These are phyloP conservation scores for Penicillium soppii DNA, from an alignment of 495 filamentous ascomycete species.

Conservation along the genomic window DNA sequence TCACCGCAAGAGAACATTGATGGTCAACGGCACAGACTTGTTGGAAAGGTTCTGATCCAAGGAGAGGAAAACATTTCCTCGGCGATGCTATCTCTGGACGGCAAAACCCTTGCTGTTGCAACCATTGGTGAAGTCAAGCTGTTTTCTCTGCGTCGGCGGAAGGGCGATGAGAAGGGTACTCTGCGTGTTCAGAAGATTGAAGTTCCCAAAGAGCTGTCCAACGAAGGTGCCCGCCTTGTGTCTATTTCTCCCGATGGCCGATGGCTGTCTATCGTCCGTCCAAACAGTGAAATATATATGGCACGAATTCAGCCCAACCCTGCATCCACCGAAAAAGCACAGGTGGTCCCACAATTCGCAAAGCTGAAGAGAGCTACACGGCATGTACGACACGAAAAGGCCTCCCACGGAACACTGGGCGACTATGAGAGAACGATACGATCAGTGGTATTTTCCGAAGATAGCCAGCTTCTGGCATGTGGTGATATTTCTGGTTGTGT, in stretches of 20 bases:
- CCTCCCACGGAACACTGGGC: slow-evolving; percentile 66
- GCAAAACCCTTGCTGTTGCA: slow-evolving; percentile 71
- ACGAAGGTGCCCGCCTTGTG: slow-evolving; percentile 64
- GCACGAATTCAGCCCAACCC: slow-evolving; percentile 42
- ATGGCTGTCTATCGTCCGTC: slow-evolving; percentile 56
- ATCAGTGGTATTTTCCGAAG: slow-evolving; percentile 73
- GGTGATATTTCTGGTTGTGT: slow-evolving; percentile 83
- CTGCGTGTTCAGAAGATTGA: slow-evolving; percentile 71
- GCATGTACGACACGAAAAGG: slow-evolving; percentile 51
- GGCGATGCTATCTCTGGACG: slow-evolving; percentile 69
- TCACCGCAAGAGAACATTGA: slow-evolving; percentile 45
- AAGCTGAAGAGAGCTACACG: slow-evolving; percentile 60
- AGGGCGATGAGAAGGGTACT: slow-evolving; percentile 48
- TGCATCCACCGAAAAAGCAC: slow-evolving; percentile 32
- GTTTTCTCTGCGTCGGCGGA: slow-evolving; percentile 55
- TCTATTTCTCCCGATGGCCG: slow-evolving; percentile 51
- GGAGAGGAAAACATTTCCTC: slow-evolving; percentile 87
- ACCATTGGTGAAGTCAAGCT: slow-evolving; percentile 76
- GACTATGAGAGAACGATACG: slow-evolving; percentile 75
- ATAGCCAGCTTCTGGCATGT: slow-evolving; percentile 73
- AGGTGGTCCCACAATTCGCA: slow-evolving; percentile 46
- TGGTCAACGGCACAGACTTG: slow-evolving; percentile 53
- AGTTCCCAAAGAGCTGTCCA: slow-evolving; percentile 44
- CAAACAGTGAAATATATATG: slow-evolving; percentile 48
- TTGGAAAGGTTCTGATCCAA: slow-evolving; percentile 71